Base-by-base conservation (phyloP, 768 basidiomycete genomes). In the Dendrothele bispora region DNA sequence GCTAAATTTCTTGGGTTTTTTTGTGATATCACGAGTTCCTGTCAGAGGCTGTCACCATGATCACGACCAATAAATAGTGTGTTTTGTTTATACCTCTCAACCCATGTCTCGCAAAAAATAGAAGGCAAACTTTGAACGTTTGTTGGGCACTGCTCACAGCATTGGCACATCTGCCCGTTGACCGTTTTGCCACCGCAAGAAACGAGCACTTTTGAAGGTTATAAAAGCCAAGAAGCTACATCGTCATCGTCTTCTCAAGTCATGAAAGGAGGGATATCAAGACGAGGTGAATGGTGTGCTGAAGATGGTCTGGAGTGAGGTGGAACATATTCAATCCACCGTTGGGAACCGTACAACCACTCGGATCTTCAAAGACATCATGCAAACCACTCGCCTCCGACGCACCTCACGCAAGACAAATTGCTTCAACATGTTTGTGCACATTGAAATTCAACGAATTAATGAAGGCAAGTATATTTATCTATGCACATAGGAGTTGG, bases 361-460 rank as follows among this genome's bases (percentile, higher is more conserved):
- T 8, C 22, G 3, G 8, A 21, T 40, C 8, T 11, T 40, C 22
- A 40, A 10, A 21, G 22, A 40, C 22, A 40, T 40, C 11, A 24
- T 40, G 22, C 39, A 40, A 17, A 24, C 39, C 27, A 17, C 18
- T 11, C 10, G 37, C 18, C 37, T 38, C 10, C 18, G 24, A 22
- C 18, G 24, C 37, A 14, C 39, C 6, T 20, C 39, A 3, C 24
- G 27, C 11, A 26, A 40, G 6, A 17, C 32, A 18, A 46, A 32
- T 24, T 14, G 7, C 7, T 49, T 41, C 38, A 43, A 43, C 22
- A 47, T 34, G 11, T 52, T 39, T 17, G 21, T 49, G 29, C 38
- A 39, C 21, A n/a, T 15, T 15, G 48, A 49, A 39, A 25, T 37
- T 15, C 35, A 36, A 21, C 18, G 18, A 1, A 21, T 26, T 20